Base-by-base conservation (phyloP, 1,284 basidiomycete genomes). In the Leucoagaricus sp. region DNA sequence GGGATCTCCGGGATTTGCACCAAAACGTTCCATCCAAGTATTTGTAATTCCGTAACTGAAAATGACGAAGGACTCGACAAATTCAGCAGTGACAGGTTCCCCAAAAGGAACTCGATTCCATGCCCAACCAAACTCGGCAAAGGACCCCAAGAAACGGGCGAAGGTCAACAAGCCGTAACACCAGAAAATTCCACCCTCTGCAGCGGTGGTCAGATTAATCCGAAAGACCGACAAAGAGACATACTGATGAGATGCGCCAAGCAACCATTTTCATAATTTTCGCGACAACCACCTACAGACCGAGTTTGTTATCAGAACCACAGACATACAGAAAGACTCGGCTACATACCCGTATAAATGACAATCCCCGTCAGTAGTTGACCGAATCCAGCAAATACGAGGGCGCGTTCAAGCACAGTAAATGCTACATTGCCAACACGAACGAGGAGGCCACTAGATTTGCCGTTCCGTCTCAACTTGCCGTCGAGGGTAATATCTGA, bases 21-120 rank as follows among this genome's bases (percentile, higher is more conserved):
- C 95, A 64, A 97, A 93, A 49, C 93, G 84, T 72, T 98, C 96
- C 92, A 98, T 94, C 94, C 94, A 98, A 7, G 91, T 95, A 70
- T 98, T 97, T 44, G 92, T 91, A 42, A 85, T 79, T 15, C 96
- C 96, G 69, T 98, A 98, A 0, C 86, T 42, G 73, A 96, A 96
- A 65, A 98, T 95, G 59, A 96, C 84, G 8, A 82, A 68, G 4
- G 87, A 94, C 72, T 98, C 96, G 62, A 94, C 81, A 63, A 94
- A 91, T 73, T 98, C 96, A 5, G 91, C 95, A 1, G 88, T 86
- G 9, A 84, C 79, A 47, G 78, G 74, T 57, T 72, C 72, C 6
- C 75, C 74, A 7, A 68, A 68, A 1, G 84, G 85, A 0, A 84
- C 74, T 34, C 81, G 76, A 71, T 98, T 98, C 96, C 96, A 98